A percentile compares a stretch with the other conserved stretches of the same genome.
These are phyloP conservation scores for Colletotrichum falcatum DNA, from an alignment of 2,329 filamentous ascomycete genomes.

Conservation along the genomic window DNA sequence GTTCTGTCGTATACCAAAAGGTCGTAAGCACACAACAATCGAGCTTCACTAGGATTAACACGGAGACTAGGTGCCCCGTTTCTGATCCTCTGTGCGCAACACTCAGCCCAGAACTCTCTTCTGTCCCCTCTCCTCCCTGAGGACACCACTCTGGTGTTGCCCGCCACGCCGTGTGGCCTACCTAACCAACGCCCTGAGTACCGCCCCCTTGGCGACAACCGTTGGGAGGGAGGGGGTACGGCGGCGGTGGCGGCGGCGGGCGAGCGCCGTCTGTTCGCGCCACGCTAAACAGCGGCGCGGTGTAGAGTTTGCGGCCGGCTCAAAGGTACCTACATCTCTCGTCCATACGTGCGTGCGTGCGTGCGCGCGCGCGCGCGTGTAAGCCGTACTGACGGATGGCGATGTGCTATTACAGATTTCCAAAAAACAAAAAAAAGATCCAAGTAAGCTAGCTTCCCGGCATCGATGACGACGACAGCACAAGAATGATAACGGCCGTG, in stretches of 20 bases:
- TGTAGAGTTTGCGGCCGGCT: constrained; percentile 5
- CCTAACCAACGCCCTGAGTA: not conserved
- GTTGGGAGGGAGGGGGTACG: constrained; percentile 11
- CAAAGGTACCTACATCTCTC: not conserved
- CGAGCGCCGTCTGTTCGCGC: constrained; percentile 33
- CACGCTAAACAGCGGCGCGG: constrained; percentile 19
- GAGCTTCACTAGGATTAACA: not conserved
- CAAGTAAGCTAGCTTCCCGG: not conserved
- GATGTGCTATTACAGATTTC: no score
- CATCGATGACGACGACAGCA: not conserved
- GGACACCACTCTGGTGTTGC: no score
- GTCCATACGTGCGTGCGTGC: not conserved
- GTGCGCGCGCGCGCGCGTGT: no score
- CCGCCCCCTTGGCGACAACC: constrained; percentile 14
- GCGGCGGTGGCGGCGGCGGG: no score
- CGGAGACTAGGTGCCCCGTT: constrained; percentile 8
- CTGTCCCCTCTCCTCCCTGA: not conserved
- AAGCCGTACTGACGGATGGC: not conserved
- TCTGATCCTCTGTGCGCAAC: constrained; percentile 8
- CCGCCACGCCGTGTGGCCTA: constrained; percentile 5
- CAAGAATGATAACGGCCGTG: not conserved
- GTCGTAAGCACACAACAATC: not conserved
- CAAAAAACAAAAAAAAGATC: no score
- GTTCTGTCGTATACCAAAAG: no score
- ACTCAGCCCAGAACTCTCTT: constrained; percentile 1